Conservation (phyloP, 176 grass and related monocot species). For the Oryza glaberrima region DNA sequence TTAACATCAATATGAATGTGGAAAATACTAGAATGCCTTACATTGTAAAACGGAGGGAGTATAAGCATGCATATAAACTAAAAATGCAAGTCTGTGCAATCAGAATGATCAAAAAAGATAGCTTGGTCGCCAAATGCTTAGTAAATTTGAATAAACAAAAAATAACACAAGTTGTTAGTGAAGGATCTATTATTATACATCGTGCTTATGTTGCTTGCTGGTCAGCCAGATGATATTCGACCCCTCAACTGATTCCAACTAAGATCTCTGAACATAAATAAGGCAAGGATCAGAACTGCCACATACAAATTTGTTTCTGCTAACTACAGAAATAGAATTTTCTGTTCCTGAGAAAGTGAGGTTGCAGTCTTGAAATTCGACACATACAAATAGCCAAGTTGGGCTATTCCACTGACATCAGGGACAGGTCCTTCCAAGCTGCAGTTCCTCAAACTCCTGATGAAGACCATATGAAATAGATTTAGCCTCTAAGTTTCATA, state of each 20-base stretch:
- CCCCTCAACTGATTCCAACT: constrained; percentile 71
- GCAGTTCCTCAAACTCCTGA: constrained; percentile 85
- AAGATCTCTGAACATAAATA: constrained; percentile 65
- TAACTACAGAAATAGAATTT: constrained; percentile 14
- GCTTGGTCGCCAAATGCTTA: neutral
- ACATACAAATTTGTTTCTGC: neutral
- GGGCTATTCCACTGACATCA: constrained; percentile 60
- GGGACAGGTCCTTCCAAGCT: constrained; percentile 69
- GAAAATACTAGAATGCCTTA: too few relatives aligned
- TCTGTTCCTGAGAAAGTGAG: constrained; percentile 13
- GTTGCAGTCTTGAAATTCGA: constrained; percentile 1
- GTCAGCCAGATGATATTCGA: constrained; percentile 48
- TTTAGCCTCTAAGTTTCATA: constrained; percentile 23
- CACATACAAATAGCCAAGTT: constrained; percentile 77
- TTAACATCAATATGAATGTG: too few relatives aligned
- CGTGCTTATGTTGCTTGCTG: constrained; percentile 68
- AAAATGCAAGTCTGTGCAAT: too few relatives aligned
- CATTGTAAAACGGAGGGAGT: neutral
- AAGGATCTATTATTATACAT: constrained; percentile 45
- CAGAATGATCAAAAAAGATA: neutral
- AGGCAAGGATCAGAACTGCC: constrained; percentile 26
- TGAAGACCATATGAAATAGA: constrained; percentile 30
- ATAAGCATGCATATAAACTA: constrained; percentile 12
- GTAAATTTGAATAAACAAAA: constrained; percentile 29
- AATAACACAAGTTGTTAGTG: constrained; percentile 1